Evolutionary conservation across 306 rosid species (phyloP), one percentile per base, ranked within the genome.

Genomic region (Quercus suber): DNA sequence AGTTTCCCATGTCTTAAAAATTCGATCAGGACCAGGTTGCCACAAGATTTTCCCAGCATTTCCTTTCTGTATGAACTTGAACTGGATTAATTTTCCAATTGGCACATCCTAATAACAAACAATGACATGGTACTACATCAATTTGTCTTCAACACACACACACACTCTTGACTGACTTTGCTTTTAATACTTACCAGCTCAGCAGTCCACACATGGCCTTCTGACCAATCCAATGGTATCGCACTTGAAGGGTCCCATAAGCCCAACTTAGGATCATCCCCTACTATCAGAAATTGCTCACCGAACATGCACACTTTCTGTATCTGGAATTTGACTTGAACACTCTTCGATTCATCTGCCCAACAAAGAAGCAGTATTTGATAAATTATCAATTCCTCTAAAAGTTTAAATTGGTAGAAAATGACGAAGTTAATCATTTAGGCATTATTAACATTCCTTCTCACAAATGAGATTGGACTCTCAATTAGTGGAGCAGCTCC

Each of bases 21-120:
- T 13, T 76, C 97, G 85, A 83, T 95, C 91, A 0, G 89, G 76
- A 13, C 97, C 98, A 1, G 97, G 97, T 70, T 94, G 98, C 98
- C 98, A 94, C 21, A 28, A 28, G 73, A 91, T 69, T 53, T 81
- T 56, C 64, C 91, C 97, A 4, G 63, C 82, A 37, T 21, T 41
- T 68, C 79, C 84, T 76, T 89, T 83, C 52, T 92, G 87, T 79
- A 95, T 68, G 86, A 92, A 91, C 92, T 95, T 95, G 85, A 81
- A 95, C 74, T 82, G 89, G 84, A 95, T 81, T 28, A 86, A 51
- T 67, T 81, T 90, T 73, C 89, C 97, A 35, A 85, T 78, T 7
- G 94, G 92, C 17, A 92, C 74, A 72, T 91, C 93, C 97, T 94
- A 69, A 82, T 65, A 3, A 73, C 27, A 69, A 35, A 78, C 17